Conservation (phyloP, 305 asterid species). For the Fraxinus paxiana region DNA sequence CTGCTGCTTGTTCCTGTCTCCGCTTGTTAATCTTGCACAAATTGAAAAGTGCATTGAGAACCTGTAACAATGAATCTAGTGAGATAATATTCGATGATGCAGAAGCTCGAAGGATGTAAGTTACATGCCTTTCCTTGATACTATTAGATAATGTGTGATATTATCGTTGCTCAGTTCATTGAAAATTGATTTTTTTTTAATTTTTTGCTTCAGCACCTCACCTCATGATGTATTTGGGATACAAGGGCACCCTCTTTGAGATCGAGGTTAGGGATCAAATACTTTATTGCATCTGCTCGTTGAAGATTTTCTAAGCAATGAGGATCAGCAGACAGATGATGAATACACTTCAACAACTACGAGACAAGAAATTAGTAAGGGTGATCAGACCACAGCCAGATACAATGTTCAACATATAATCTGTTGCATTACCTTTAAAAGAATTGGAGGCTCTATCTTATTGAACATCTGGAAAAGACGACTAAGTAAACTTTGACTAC, state of each 20-base stretch:
- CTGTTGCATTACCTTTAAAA: conserved; percentile 64
- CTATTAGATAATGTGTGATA: background rate
- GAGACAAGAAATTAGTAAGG: conserved; percentile 22
- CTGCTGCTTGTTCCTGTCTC: conserved; percentile 99
- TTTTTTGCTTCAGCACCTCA: conserved; percentile 27
- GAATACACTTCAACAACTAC: conserved; percentile 87
- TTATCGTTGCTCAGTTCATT: background rate
- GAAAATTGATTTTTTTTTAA: background rate
- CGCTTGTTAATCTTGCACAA: conserved; percentile 97
- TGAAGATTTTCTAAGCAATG: conserved; percentile 96
- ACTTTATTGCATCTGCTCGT: conserved; percentile 91
- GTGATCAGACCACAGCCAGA: conserved; percentile 14
- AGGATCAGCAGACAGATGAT: conserved; percentile 89
- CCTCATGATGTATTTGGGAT: conserved; percentile 93
- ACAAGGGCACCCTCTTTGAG: conserved; percentile 90
- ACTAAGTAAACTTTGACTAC: conserved; percentile 93
- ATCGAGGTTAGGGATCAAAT: conserved; percentile 95
- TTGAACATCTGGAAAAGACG: conserved; percentile 98
- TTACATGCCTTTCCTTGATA: background rate
- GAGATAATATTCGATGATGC: conserved; percentile 26
- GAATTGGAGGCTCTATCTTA: conserved; percentile 92
- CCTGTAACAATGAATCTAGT: conserved; percentile 52
- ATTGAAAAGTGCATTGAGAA: conserved; percentile 89
- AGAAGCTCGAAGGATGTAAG: background rate
- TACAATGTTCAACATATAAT: conserved; percentile 10